Conservation (phyloP, 192 early-diverging fungal species). For the Coemansia sp. region DNA sequence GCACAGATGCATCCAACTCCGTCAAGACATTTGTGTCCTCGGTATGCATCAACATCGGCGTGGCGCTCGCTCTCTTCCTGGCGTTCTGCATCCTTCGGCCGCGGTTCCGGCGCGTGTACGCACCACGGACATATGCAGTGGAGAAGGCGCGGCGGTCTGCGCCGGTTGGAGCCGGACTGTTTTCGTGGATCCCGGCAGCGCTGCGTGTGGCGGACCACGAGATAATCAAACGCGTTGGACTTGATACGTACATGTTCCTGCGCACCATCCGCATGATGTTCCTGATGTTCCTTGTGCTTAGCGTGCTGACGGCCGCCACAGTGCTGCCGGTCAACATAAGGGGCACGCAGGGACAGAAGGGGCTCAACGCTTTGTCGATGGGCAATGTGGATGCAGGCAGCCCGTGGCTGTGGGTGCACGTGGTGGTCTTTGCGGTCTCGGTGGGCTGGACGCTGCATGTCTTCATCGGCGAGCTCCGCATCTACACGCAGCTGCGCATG, state of each 20-base stretch:
- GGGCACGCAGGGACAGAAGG: constrained; percentile 50
- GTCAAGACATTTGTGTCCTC: constrained; percentile 71
- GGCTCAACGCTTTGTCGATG: constrained; percentile 67
- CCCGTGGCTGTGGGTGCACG: constrained; percentile 72
- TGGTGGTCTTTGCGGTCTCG: constrained; percentile 51
- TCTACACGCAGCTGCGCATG: constrained; percentile 67
- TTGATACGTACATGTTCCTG: constrained; percentile 82
- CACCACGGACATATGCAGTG: constrained; percentile 69
- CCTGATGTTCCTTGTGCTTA: constrained; percentile 63
- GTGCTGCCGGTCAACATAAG: constrained; percentile 74
- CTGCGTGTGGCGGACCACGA: constrained; percentile 60
- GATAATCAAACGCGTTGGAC: constrained; percentile 60
- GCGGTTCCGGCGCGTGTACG: constrained; percentile 67
- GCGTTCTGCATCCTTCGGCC: constrained; percentile 70
- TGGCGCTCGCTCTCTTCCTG: constrained; percentile 58
- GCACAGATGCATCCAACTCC: constrained; percentile 45
- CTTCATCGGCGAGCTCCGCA: constrained; percentile 63
- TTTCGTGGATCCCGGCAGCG: constrained; percentile 64
- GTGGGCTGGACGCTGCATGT: constrained; percentile 38
- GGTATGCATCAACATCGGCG: constrained; percentile 65
- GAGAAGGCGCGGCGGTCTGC: constrained; percentile 59
- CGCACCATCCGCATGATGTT: constrained; percentile 70
- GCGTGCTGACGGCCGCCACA: constrained; percentile 59
- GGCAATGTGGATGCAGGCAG: constrained; percentile 65
- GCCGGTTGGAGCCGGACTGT: constrained; percentile 54